These are phyloP conservation scores for Acanthamoeba pearcei DNA, from an alignment of 208 protist genomes.

Conservation along the genomic window DNA sequence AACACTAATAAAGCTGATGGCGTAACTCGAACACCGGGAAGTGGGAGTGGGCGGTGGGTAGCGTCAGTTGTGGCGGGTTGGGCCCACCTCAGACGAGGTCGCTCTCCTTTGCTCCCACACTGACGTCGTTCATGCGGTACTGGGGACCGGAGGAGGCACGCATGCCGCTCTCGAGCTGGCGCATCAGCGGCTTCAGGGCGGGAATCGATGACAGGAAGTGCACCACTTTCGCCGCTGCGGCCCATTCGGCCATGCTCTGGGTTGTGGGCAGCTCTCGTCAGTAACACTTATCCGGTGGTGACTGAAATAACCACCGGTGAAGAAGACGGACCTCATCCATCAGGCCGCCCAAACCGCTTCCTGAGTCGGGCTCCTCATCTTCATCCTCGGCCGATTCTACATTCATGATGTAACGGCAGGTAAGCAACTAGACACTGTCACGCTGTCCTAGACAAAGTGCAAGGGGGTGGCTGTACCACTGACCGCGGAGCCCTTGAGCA, in stretches of 20 bases:
- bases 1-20: neutral
- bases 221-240: neutral
- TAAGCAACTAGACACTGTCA: neutral
- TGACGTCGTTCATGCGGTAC: conserved; percentile 61
- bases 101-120: neutral
- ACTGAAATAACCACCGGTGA: neutral
- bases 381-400: conserved; percentile 44
- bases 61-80: neutral
- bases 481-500: neutral
- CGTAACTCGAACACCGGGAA: too few relatives aligned
- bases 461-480: neutral
- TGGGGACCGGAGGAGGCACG: neutral
- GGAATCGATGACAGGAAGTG: neutral
- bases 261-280: too few relatives aligned
- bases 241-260: neutral
- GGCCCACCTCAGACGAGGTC: neutral
- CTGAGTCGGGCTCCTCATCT: conserved; percentile 22
- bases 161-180: conserved; percentile 34
- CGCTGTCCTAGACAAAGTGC: neutral
- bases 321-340: neutral
- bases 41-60: too few relatives aligned
- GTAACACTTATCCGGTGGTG: neutral
- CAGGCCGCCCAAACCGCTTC: neutral
- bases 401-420: neutral
- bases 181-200: conserved; percentile 12